Evolutionary conservation across 2,329 filamentous ascomycete species (phyloP).

Genomic region (Talaromyces amestolkiae): DNA sequence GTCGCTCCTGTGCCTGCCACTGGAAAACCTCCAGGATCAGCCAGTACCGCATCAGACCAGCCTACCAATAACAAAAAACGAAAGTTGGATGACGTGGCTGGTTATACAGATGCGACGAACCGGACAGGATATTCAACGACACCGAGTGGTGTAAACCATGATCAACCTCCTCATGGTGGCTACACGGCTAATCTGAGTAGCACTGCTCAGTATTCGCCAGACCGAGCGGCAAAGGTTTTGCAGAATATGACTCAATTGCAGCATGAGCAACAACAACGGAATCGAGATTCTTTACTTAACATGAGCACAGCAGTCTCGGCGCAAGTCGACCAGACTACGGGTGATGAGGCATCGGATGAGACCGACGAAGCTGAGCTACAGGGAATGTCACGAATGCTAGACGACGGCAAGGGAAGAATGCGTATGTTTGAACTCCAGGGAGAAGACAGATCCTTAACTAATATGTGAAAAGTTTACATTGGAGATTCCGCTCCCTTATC

Average conservation of each 20-base stretch:
- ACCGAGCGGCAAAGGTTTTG: not conserved
- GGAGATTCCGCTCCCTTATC: conserved; percentile 63
- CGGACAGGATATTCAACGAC: not conserved
- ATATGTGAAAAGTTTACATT: conserved; percentile 51
- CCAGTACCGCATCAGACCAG: conserved; percentile 8
- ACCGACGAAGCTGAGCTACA: conserved; percentile 24
- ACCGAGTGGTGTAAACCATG: not conserved
- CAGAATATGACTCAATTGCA: not conserved
- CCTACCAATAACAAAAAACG: conserved; percentile 15
- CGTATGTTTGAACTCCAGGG: conserved; percentile 18
- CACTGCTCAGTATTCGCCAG: not conserved
- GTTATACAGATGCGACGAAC: not conserved
- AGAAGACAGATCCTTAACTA: not conserved
- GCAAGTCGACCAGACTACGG: conserved; percentile 3
- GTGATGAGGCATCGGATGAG: conserved; percentile 18
- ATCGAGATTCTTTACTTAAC: conserved; percentile 19
- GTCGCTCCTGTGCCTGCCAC: conserved; percentile 42
- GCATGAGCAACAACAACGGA: conserved; percentile 1
- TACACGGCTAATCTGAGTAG: not conserved
- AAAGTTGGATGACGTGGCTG: not conserved
- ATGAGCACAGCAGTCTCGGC: conserved; percentile 4
- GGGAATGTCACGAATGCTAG: conserved; percentile 64
- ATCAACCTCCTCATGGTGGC: not conserved
- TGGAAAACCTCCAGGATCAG: not conserved
- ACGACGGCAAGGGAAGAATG: conserved; percentile 55